These are phyloP conservation scores for Aspergillus tamarii DNA, from an alignment of 2,329 filamentous ascomycete genomes.

Conservation along the genomic window DNA sequence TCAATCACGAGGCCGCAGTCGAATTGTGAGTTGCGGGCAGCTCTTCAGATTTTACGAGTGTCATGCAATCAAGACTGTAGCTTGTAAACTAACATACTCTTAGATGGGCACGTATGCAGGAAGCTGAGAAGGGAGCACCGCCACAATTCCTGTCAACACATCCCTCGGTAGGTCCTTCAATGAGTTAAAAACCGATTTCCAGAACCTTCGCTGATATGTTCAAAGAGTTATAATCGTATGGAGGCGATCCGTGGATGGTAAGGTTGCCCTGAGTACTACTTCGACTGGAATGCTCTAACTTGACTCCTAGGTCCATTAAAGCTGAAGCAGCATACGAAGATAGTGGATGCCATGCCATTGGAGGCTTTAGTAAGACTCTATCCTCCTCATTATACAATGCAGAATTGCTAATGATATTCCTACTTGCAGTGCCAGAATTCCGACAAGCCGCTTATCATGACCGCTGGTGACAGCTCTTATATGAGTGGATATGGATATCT, in stretches of 20 bases:
- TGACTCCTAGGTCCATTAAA: slow-evolving; percentile 38
- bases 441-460: slow-evolving; percentile 20
- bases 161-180: slow-evolving; percentile 48
- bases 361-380: slow-evolving; percentile 31
- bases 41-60: slow-evolving; percentile 1
- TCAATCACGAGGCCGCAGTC: slow-evolving; percentile 59
- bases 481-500: background rate
- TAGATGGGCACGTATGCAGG: slow-evolving; percentile 57
- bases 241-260: slow-evolving; percentile 59
- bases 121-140: slow-evolving; percentile 46
- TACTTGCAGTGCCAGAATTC: slow-evolving; percentile 26
- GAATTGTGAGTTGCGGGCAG: slow-evolving; percentile 45
- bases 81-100: slow-evolving; percentile 3
- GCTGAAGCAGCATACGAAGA: slow-evolving; percentile 44
- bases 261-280: background rate
- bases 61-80: background rate
- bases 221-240: slow-evolving; percentile 55
- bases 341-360: slow-evolving; percentile 40
- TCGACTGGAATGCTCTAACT: slow-evolving; percentile 17
- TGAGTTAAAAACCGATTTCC: background rate
- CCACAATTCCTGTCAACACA: slow-evolving; percentile 65
- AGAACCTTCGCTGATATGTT: slow-evolving; percentile 9
- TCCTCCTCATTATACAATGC: background rate
- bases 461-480: slow-evolving; percentile 17
- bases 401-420: slow-evolving; percentile 5